phyloP scores from a whole-genome alignment of 2,329 filamentous ascomycete species.

The Huntiella bhutanensis region DNA sequence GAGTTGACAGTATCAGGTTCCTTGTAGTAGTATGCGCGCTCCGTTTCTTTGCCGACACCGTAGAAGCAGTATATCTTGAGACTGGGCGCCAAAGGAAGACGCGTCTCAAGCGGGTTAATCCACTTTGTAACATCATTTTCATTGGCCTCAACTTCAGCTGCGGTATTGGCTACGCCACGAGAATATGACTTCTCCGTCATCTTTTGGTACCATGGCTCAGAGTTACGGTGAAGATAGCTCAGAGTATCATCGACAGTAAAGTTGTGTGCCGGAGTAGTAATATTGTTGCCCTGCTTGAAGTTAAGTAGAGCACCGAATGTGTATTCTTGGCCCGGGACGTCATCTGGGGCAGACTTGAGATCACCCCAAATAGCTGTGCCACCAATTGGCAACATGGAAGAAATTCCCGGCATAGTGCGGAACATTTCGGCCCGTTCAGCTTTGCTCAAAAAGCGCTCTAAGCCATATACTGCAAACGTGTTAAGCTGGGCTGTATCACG shows the following conservation, averaged over 20 bases:
- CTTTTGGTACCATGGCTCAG: constrained; percentile 70
- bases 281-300: constrained; percentile 51
- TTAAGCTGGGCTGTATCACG: constrained; percentile 94
- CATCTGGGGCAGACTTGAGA: constrained; percentile 70
- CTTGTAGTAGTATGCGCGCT: constrained; percentile 82
- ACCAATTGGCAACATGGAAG: constrained; percentile 88
- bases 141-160: constrained; percentile 62
- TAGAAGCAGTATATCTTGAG: constrained; percentile 98
- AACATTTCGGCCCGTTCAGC: constrained; percentile 87
- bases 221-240: constrained; percentile 56
- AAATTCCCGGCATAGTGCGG: constrained; percentile 89
- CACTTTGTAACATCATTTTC: constrained; percentile 64
- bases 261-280: constrained; percentile 48
- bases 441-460: constrained; percentile 85
- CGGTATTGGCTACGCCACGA: constrained; percentile 67
- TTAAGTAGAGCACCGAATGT: constrained; percentile 71
- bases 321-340: constrained; percentile 49
- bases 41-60: constrained; percentile 80
- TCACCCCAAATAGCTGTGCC: constrained; percentile 94
- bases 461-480: constrained; percentile 84
- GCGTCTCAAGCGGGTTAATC: constrained; percentile 84
- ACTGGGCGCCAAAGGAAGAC: constrained; percentile 68
- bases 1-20: constrained; percentile 41
- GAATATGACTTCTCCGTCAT: constrained; percentile 63
- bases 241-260: constrained; percentile 65